Evolutionary conservation across 805 yeast genomes (phyloP), one percentile per base, ranked within the genome.

Genomic region (Barnettozyma vustinii): DNA sequence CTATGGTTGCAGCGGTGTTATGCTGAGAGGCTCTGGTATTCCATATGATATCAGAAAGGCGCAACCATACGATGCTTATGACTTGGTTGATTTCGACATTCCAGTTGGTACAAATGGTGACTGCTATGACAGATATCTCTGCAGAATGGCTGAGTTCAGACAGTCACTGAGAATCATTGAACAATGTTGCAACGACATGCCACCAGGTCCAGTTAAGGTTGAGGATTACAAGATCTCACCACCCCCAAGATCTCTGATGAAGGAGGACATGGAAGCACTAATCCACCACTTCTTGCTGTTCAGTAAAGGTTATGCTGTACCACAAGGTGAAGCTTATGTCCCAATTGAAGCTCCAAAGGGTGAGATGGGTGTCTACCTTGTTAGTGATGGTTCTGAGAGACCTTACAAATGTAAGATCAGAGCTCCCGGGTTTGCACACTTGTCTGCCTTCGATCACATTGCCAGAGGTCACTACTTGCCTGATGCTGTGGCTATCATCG

Each of bases 301-400:
- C 75, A 85, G 96, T 49, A 88, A 88, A 75, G 96, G 96, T 58
- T 87, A 81, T 67, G 81, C 83, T 35, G 96, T 88, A 40, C 96
- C 96, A 41, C 85, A 81, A 47, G 96, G 96, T 63, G 96, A 88
- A 72, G 84, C 96, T 10, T 88, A 88, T 67, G 86, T 94, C 45
- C 92, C 87, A 49, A 87, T 88, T 57, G 96, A 88, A 73, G 96
- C 96, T 21, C 96, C 96, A 66, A 88, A 88, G 79, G 96, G 96
- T 66, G 96, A 88, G 71, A 86, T 88, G 94, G 96, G 87, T 52
- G 95, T 87, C 48, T 88, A 83, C 63, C 83, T 88, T 46, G 95
- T 88, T 49, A 81, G 90, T 57, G 96, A 88, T 71, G 96, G 96
- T 48, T 70, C 85, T 51, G 96, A 88, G 73, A 80, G 94, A 69